Evolutionary conservation across 2,329 filamentous ascomycete species (phyloP), one percentile per base, ranked within the genome.

Genomic region (Cercospora nicotianae): DNA sequence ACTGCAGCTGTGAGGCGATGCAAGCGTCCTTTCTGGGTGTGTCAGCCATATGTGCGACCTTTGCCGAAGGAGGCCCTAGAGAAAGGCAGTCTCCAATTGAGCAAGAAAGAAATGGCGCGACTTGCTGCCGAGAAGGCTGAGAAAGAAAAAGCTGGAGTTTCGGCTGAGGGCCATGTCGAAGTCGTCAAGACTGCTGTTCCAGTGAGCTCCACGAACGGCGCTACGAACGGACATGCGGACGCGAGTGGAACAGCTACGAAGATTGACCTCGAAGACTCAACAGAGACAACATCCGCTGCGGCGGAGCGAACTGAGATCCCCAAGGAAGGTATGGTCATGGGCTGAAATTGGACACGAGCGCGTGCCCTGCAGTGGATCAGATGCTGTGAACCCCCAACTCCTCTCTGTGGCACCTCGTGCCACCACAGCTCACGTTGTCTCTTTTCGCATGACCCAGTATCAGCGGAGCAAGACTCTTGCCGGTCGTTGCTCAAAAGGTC

Each of bases 11-110:
- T 95, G 28, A 87, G 86, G 65, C 83, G 87, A 68, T 96, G 93
- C 76, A 90, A 89, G 77, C 83, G 93, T 71, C 94, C 94, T 1
- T 97, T 90, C 87, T 97, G 93, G 92, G 86, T 97, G 3, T 93
- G 89, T 63, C 94, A 98, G 81, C 90, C 94, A 3, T 92, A 96
- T 75, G 87, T 97, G 6, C 84, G 94, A 65, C 94, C 93, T 48
- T 79, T 97, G 75, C 95, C 95, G 0, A 91, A 91, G 73, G 94
- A 98, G 81, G 95, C 95, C 55, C 64, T 78, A 45, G 75, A 75
- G 67, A 78, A 80, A 67, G 77, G 78, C 28, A 76, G 73, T 51
- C 60, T 78, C 53, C 74, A 75, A 64, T 55, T 78, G 26, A 77
- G 75, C 57, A 78, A 78, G 67, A 78, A 76, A 67, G 73, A 77